A percentile compares a stretch with the other conserved stretches of the same genome.
These are phyloP conservation scores for Botrytis cinerea DNA, from an alignment of 2,329 filamentous ascomycete genomes.

Conservation along the genomic window DNA sequence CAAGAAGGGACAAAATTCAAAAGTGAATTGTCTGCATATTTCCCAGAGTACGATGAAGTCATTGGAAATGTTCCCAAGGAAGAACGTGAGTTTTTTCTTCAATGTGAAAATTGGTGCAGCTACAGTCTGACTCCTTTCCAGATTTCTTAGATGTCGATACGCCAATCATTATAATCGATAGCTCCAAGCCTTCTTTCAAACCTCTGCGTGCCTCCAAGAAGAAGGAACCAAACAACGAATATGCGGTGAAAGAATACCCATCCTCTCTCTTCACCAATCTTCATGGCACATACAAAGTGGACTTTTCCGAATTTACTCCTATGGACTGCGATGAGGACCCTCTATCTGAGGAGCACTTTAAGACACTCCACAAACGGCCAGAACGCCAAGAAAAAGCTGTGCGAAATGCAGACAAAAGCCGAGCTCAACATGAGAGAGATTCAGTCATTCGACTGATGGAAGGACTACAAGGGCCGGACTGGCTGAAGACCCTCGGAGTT, in stretches of 20 bases:
- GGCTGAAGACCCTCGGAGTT: conserved; percentile 89
- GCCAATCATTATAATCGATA: conserved; percentile 69
- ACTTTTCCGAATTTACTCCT: conserved; percentile 53
- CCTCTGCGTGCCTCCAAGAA: conserved; percentile 29
- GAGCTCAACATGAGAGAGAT: conserved; percentile 67
- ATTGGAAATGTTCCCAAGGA: conserved; percentile 80
- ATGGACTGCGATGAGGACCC: conserved; percentile 51
- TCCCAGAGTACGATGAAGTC: conserved; percentile 91
- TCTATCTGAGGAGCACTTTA: conserved; percentile 57
- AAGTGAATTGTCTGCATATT: conserved; percentile 88
- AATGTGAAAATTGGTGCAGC: conserved; percentile 29
- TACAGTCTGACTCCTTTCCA: conserved; percentile 43
- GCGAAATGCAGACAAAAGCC: conserved; percentile 63
- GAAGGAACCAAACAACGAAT: conserved; percentile 34
- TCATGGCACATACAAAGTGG: conserved; percentile 57
- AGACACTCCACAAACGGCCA: conserved; percentile 57
- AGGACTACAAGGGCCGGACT: conserved; percentile 86
- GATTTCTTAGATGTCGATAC: conserved; percentile 74
- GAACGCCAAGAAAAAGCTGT: conserved; percentile 63
- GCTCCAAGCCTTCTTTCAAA: conserved; percentile 40
- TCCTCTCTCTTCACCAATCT: conserved; percentile 59
- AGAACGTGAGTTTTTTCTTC: conserved; percentile 59
- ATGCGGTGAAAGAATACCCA: conserved; percentile 54
- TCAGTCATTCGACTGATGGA: conserved; percentile 70
- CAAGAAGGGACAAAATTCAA: conserved; percentile 84